These are phyloP conservation scores for Croton laevigatus DNA, from an alignment of 441 rosid species.

Conservation along the genomic window DNA sequence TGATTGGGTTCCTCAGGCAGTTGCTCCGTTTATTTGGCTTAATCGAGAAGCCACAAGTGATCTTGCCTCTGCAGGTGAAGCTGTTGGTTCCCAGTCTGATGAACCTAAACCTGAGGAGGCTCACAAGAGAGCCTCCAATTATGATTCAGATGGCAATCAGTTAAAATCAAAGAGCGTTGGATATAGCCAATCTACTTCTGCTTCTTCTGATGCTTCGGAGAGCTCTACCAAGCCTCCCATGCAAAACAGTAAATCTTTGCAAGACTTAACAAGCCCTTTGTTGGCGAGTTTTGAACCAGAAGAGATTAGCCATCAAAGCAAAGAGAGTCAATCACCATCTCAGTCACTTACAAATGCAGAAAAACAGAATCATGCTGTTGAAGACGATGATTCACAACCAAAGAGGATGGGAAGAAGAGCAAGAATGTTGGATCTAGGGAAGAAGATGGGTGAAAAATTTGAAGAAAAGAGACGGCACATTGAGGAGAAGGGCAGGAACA, in stretches of 20 bases:
- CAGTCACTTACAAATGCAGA: constrained; percentile 30
- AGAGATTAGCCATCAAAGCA: constrained; percentile 26
- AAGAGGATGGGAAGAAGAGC: constrained; percentile 68
- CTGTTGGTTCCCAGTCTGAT: constrained; percentile 33
- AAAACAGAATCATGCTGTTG: constrained; percentile 27
- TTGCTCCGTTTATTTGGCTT: constrained; percentile 88
- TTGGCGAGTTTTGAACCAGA: constrained; percentile 36
- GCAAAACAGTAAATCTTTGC: constrained; percentile 36
- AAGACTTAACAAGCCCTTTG: constrained; percentile 56
- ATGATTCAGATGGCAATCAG: constrained; percentile 35
- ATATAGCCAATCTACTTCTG: constrained; percentile 19
- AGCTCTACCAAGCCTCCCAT: constrained; percentile 28
- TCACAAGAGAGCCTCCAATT: constrained; percentile 22
- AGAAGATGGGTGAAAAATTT: constrained; percentile 89
- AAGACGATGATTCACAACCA: constrained; percentile 52
- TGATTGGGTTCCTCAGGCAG: constrained; percentile 75
- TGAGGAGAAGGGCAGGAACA: constrained; percentile 70
- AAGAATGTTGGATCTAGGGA: constrained; percentile 74
- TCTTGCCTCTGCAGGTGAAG: constrained; percentile 22
- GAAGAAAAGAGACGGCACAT: constrained; percentile 86
- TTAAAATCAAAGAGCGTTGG: constrained; percentile 27
- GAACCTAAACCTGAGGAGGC: constrained; percentile 41
- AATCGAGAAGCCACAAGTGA: constrained; percentile 60
- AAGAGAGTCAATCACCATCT: constrained; percentile 32
- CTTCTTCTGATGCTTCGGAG: constrained; percentile 22